Percentiles rank a stretch among this genome's conserved stretches.
Conservation (phyloP, 257 asterid genomes). For the Verbascum thapsus region DNA sequence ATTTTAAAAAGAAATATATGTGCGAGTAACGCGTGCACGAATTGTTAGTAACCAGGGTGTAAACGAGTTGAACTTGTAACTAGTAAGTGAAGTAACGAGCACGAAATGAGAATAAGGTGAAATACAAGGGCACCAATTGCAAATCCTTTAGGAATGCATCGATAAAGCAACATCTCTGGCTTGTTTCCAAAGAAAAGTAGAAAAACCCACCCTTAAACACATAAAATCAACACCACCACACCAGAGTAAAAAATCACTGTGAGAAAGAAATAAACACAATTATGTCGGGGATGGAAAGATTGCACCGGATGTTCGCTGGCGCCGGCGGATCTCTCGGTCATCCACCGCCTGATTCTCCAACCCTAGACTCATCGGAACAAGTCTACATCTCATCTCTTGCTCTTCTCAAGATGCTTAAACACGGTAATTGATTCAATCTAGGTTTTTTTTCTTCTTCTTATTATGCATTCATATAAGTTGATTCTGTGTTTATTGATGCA, state of each 20-base stretch:
- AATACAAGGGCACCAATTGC: background rate
- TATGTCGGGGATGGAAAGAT: conserved; percentile 72
- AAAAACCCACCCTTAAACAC: too few relatives aligned
- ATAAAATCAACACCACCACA: too few relatives aligned
- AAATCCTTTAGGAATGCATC: too few relatives aligned
- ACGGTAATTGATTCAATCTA: conserved; percentile 64
- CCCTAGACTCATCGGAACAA: conserved; percentile 81
- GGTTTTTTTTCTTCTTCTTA: conserved; percentile 24
- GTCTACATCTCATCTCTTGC: conserved; percentile 85
- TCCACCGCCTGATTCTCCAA: conserved; percentile 80
- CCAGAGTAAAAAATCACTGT: too few relatives aligned
- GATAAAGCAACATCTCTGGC: background rate
- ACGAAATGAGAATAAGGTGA: background rate
- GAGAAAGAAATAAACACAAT: background rate
- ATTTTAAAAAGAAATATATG: too few relatives aligned
- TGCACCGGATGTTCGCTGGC: conserved; percentile 83
- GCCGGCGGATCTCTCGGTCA: conserved; percentile 80
- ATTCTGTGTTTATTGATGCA: background rate
- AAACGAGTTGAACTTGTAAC: too few relatives aligned
- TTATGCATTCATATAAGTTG: too few relatives aligned
- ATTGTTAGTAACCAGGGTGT: too few relatives aligned
- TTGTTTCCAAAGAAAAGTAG: conserved; percentile 17
- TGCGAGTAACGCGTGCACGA: too few relatives aligned
- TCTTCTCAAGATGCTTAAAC: conserved; percentile 85
- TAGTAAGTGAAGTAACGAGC: too few relatives aligned